These are phyloP conservation scores for Chlamydomonas sp. DNA, from an alignment of 139 green algal species.

Conservation along the genomic window DNA sequence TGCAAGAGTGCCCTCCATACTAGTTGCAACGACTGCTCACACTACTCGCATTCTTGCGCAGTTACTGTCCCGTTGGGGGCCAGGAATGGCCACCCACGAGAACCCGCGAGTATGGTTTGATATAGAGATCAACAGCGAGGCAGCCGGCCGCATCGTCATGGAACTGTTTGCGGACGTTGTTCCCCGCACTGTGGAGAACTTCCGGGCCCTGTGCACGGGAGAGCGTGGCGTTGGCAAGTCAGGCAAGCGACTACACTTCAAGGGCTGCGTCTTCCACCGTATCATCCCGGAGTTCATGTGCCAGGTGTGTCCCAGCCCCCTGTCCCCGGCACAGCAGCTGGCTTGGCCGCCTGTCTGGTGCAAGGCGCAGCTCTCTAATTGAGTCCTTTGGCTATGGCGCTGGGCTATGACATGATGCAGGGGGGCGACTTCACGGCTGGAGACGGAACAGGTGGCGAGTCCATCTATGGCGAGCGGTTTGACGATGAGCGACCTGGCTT, in stretches of 20 bases:
- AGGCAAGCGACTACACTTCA: constrained; percentile 90
- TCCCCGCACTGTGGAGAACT: constrained; percentile 91
- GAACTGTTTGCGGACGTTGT: constrained; percentile 77
- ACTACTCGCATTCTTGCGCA: too few relatives aligned
- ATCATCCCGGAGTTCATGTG: constrained; percentile 76
- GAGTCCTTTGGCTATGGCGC: background rate
- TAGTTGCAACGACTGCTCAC: background rate
- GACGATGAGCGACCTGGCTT: constrained; percentile 87
- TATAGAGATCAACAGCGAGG: constrained; percentile 64
- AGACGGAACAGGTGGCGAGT: constrained; percentile 87
- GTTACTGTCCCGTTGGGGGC: background rate
- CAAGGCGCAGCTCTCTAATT: background rate
- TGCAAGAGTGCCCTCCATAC: background rate
- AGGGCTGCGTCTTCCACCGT: constrained; percentile 90
- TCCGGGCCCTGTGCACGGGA: constrained; percentile 80
- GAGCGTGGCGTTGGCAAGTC: constrained; percentile 78
- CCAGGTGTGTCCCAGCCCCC: constrained; percentile 32
- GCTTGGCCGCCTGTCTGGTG: background rate
- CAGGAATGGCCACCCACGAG: background rate
- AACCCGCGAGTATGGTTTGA: constrained; percentile 76
- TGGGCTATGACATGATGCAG: constrained; percentile 47
- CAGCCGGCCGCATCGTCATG: constrained; percentile 73
- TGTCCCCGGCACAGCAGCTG: background rate
- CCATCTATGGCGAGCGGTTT: constrained; percentile 90
- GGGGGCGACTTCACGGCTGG: constrained; percentile 64